phyloP scores from a whole-genome alignment of 352 stramenopile genomes.

The Globisporangium iwayamae region DNA sequence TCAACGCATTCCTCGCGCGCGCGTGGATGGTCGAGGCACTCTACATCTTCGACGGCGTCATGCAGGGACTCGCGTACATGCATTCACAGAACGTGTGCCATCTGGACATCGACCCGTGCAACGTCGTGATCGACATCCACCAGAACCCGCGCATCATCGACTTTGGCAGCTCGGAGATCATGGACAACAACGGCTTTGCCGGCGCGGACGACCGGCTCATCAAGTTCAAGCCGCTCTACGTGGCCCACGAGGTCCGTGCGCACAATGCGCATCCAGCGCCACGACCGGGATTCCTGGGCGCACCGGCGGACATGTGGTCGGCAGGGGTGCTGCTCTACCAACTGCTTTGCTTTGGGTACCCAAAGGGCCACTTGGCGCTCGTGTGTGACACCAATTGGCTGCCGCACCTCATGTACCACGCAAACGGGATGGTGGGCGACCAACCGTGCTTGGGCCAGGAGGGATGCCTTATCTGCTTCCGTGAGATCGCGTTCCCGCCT shows the following conservation, averaged over 20 bases:
- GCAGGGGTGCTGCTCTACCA: constrained; percentile 78
- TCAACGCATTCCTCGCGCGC: constrained; percentile 58
- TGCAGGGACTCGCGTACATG: constrained; percentile 74
- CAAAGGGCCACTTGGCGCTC: constrained; percentile 69
- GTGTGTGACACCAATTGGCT: constrained; percentile 77
- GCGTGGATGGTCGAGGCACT: constrained; percentile 72
- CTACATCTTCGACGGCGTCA: constrained; percentile 59
- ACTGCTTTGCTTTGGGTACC: constrained; percentile 77
- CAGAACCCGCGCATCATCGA: constrained; percentile 65
- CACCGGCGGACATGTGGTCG: constrained; percentile 78
- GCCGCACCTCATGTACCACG: constrained; percentile 63
- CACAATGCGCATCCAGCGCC: constrained; percentile 60
- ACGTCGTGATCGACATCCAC: constrained; percentile 63
- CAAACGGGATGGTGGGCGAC: constrained; percentile 31
- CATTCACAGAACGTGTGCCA: constrained; percentile 76
- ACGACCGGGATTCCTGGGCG: constrained; percentile 60
- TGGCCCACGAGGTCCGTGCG: constrained; percentile 58
- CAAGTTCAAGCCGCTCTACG: constrained; percentile 82
- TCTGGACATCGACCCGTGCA: constrained; percentile 77
- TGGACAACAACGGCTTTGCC: constrained; percentile 59
- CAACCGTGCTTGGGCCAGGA: constrained; percentile 44
- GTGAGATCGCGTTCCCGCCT: constrained; percentile 65
- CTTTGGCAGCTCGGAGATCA: constrained; percentile 80
- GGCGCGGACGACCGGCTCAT: constrained; percentile 50
- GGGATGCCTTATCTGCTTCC: constrained; percentile 81